Percentiles rank a stretch among this genome's conserved stretches.
Conservation (phyloP, 108 stramenopile species). For the Pinguiococcus pyrenoidosus region DNA sequence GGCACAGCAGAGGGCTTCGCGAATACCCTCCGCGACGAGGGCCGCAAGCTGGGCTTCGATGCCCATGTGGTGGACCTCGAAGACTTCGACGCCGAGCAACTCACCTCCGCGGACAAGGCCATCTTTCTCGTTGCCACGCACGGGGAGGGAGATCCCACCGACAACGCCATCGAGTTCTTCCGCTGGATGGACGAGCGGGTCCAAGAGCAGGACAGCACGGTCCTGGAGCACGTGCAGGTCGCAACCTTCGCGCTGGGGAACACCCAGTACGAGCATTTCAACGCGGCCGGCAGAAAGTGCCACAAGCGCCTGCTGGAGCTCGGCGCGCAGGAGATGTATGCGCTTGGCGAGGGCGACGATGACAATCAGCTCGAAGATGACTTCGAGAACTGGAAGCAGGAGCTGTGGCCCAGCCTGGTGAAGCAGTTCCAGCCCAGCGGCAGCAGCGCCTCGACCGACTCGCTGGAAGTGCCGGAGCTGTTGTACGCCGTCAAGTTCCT, state of each 20-base stretch:
- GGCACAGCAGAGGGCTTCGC: conserved; percentile 96
- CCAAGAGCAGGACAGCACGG: conserved; percentile 13
- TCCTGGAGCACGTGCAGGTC: conserved; percentile 39
- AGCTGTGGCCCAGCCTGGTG: conserved; percentile 52
- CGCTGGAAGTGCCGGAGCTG: neutral
- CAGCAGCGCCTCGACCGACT: too few relatives aligned
- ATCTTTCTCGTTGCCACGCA: conserved; percentile 87
- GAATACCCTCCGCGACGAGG: conserved; percentile 60
- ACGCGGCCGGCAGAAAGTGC: conserved; percentile 76
- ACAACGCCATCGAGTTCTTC: conserved; percentile 75
- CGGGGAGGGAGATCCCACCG: conserved; percentile 97
- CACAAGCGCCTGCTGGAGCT: conserved; percentile 52
- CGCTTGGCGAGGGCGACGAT: conserved; percentile 82
- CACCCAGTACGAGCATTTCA: conserved; percentile 91
- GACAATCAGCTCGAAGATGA: conserved; percentile 86
- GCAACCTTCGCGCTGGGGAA: conserved; percentile 96
- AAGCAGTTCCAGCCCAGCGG: neutral
- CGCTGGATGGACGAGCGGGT: conserved; percentile 44
- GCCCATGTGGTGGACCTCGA: conserved; percentile 70
- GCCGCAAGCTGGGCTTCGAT: conserved; percentile 50
- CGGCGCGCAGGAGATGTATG: conserved; percentile 53
- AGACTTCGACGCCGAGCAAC: conserved; percentile 49
- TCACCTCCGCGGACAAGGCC: conserved; percentile 22
- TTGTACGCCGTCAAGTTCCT: neutral
- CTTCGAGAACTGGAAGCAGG: conserved; percentile 88